These are phyloP conservation scores for Leccinum ochraceum DNA, from an alignment of 768 basidiomycete genomes.

Conservation along the genomic window DNA sequence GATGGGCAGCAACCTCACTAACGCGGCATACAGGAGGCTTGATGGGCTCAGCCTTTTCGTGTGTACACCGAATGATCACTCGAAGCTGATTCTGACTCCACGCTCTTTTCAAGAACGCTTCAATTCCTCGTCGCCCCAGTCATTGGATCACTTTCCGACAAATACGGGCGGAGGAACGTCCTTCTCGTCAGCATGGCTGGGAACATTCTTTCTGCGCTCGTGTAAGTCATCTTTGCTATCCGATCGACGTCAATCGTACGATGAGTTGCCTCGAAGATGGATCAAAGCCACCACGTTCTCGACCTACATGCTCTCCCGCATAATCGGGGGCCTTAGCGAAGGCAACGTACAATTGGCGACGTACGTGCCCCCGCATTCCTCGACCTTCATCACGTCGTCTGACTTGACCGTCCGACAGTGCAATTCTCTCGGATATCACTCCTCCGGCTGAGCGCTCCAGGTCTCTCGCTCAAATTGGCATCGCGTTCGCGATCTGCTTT, in stretches of 20 bases:
- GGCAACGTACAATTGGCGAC: conserved; percentile 97
- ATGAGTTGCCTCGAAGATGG: conserved; percentile 56
- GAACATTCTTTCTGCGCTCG: conserved; percentile 85
- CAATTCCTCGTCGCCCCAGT: conserved; percentile 83
- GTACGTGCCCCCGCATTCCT: conserved; percentile 46
- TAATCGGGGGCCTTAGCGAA: conserved; percentile 93
- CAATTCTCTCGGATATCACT: conserved; percentile 92
- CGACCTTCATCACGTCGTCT: neutral
- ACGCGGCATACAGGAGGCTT: conserved; percentile 58
- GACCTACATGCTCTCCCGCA: conserved; percentile 83
- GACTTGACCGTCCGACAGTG: conserved; percentile 46
- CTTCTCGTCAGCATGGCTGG: conserved; percentile 89
- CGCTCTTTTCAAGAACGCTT: conserved; percentile 58
- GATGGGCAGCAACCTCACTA: neutral
- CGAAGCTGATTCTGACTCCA: conserved; percentile 35
- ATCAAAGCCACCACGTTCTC: conserved; percentile 88
- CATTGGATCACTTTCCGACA: conserved; percentile 85
- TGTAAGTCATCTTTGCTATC: conserved; percentile 49
- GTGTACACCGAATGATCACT: conserved; percentile 40
- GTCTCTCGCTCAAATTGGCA: conserved; percentile 89
- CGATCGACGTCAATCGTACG: neutral
- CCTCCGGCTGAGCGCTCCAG: conserved; percentile 79
- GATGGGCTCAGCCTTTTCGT: conserved; percentile 95
- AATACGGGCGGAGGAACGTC: conserved; percentile 83
- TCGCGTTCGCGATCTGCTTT: conserved; percentile 96